A percentile compares a stretch with the other conserved stretches of the same genome.
Conservation (phyloP, 371 early-diverging fungal genomes). For the Mucor piriformis region DNA sequence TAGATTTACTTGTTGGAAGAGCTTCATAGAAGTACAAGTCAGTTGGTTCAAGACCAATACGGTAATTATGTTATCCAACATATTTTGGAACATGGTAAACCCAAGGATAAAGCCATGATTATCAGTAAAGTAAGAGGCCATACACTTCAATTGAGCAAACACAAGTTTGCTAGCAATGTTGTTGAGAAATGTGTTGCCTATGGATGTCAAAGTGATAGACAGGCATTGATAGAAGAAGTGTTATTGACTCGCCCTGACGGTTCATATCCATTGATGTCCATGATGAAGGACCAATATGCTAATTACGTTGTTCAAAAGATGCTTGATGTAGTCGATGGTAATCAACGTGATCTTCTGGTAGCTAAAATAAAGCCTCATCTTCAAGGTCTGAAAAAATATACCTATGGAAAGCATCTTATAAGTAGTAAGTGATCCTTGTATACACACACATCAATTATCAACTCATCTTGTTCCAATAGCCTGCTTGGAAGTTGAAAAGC, state of each 20-base stretch:
- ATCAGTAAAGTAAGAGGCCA: slow-evolving; percentile 92
- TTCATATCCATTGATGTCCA: slow-evolving; percentile 80
- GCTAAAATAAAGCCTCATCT: slow-evolving; percentile 89
- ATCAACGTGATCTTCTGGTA: slow-evolving; percentile 84
- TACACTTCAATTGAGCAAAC: slow-evolving; percentile 87
- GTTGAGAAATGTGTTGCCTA: slow-evolving; percentile 93
- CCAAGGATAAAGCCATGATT: slow-evolving; percentile 81
- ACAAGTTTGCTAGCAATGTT: slow-evolving; percentile 99
- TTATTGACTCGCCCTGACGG: slow-evolving; percentile 72
- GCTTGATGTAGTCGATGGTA: slow-evolving; percentile 93
- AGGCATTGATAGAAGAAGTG: slow-evolving; percentile 90
- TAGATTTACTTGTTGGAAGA: slow-evolving; percentile 85
- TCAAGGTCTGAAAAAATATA: slow-evolving; percentile 89
- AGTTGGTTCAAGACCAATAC: slow-evolving; percentile 98
- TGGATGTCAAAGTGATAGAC: slow-evolving; percentile 74
- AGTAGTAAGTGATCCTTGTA: slow-evolving; percentile 54
- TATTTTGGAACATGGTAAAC: slow-evolving; percentile 93
- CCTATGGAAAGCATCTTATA: slow-evolving; percentile 97
- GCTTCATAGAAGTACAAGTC: slow-evolving; percentile 86
- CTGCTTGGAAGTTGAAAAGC: slow-evolving; percentile 35
- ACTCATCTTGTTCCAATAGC: slow-evolving; percentile 8
- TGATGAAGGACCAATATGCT: slow-evolving; percentile 99
- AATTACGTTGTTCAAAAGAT: slow-evolving; percentile 99
- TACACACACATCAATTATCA: neutral
- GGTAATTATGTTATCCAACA: slow-evolving; percentile 99